These are phyloP conservation scores for Scedosporium apiospermum DNA, from an alignment of 2,329 filamentous ascomycete genomes.

Conservation along the genomic window DNA sequence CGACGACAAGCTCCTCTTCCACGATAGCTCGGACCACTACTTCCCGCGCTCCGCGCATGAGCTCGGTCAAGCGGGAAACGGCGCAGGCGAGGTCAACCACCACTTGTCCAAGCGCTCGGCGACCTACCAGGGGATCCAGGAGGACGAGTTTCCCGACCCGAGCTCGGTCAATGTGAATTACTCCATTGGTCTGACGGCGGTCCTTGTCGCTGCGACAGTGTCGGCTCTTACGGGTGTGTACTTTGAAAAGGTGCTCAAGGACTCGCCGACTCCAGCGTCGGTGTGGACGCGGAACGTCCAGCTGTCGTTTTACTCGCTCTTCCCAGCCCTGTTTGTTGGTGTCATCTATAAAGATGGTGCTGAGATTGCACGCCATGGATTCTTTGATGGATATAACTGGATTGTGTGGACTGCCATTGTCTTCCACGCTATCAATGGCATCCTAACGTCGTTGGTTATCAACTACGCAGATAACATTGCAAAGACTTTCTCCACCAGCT, in stretches of 20 bases:
- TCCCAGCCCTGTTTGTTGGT: slow-evolving; percentile 78
- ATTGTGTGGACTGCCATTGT: slow-evolving; percentile 79
- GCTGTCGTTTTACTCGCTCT: slow-evolving; percentile 86
- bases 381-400: slow-evolving; percentile 92
- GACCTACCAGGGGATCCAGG: slow-evolving; percentile 81
- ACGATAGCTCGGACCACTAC: slow-evolving; percentile 56
- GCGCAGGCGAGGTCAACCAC: slow-evolving; percentile 36
- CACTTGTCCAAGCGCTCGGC: slow-evolving; percentile 60
- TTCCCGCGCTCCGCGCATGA: slow-evolving; percentile 75
- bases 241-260: slow-evolving; percentile 86
- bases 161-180: slow-evolving; percentile 55
- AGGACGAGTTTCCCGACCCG: slow-evolving; percentile 41
- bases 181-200: slow-evolving; percentile 68
- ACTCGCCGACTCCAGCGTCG: slow-evolving; percentile 64
- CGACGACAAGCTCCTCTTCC: slow-evolving; percentile 49
- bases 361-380: slow-evolving; percentile 73
- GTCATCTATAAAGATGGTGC: slow-evolving; percentile 81
- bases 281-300: slow-evolving; percentile 95
- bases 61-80: slow-evolving; percentile 48
- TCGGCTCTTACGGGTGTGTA: slow-evolving; percentile 81
- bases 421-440: slow-evolving; percentile 74
- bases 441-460: slow-evolving; percentile 49
- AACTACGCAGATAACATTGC: slow-evolving; percentile 58
- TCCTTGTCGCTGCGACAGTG: slow-evolving; percentile 65
- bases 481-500: slow-evolving; percentile 88